Base-by-base conservation (phyloP, 2,329 filamentous ascomycete species). In the Aspergillus candidus region DNA sequence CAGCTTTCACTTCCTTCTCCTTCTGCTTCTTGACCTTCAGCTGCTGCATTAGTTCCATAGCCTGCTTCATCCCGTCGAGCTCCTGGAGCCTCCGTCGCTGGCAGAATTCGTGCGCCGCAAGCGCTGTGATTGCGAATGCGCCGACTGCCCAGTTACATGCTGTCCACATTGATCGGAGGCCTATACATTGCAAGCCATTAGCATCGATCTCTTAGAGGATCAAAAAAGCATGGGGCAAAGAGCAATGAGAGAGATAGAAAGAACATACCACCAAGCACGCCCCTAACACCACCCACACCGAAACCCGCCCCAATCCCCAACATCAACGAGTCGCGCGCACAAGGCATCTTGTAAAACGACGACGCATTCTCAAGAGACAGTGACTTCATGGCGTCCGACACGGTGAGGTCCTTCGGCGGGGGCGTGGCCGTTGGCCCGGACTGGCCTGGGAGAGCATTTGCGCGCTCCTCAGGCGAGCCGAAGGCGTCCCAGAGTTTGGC, bases 111-210 rank as follows among this genome's bases (percentile, higher is more conserved):
- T 89, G 93, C 40, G 84, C 83, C 27, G 77, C 75, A 37, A 85
- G 72, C n/a, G 85, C 83, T 6, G 78, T 78, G 14, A 84, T 62
- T 17, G 83, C 73, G 63, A 93, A 94, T 31, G 80, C 75, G 6
- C 82, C 86, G 5, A 93, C 88, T 0, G 88, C 89, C 86, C 87
- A 94, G 59, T 94, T 94, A 31, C 84, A 83, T 1, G 86, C 80
- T 57, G 78, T 80, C 44, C 76, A 77, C 48, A 88, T 68, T 13
- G 76, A 74, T 34, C 77, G 80, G 79, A 60, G 30, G 30, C 62
- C 60, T 63, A 46, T 42, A 41, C 44, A 42, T 8, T 8, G 2
- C 38, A 50, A 31, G 3, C 15, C 46, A 38, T 18, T 27, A 27
- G 22, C 3, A 8, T 27, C 22, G 3, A 10, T 27, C 7, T 6